Percentiles rank a stretch among this genome's conserved stretches.
phyloP scores from a whole-genome alignment of 2,329 filamentous ascomycete genomes.

The Aureobasidium pullulans region DNA sequence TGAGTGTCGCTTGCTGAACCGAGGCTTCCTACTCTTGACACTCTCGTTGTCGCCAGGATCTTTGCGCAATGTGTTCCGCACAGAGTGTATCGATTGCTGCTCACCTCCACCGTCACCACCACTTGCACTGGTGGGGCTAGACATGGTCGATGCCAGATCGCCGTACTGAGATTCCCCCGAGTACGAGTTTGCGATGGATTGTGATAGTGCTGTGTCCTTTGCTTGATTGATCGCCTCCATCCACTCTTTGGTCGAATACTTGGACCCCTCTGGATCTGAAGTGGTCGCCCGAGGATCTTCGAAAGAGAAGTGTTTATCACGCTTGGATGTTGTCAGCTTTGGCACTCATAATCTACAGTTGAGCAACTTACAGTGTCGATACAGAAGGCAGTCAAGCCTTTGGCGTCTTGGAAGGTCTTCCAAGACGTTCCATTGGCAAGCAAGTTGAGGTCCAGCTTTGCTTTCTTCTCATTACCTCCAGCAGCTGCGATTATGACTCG shows the following conservation, averaged over 20 bases:
- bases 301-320: slow-evolving; percentile 84
- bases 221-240: slow-evolving; percentile 81
- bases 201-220: slow-evolving; percentile 72
- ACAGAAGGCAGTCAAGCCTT: slow-evolving; percentile 80
- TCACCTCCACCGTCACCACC: slow-evolving; percentile 48
- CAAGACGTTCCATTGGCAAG: slow-evolving; percentile 67
- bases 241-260: slow-evolving; percentile 79
- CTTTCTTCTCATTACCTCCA: slow-evolving; percentile 90
- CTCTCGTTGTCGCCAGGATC: slow-evolving; percentile 41
- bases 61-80: slow-evolving; percentile 33
- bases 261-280: slow-evolving; percentile 55
- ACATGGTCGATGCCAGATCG: slow-evolving; percentile 49
- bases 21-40: slow-evolving; percentile 47
- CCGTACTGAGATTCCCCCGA: slow-evolving; percentile 44
- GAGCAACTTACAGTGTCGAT: slow-evolving; percentile 75
- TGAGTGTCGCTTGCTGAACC: slow-evolving; percentile 86
- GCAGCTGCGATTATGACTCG: slow-evolving; percentile 84
- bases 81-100: slow-evolving; percentile 29
- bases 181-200: slow-evolving; percentile 58
- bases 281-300: slow-evolving; percentile 78
- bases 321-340: slow-evolving; percentile 44
- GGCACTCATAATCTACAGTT: slow-evolving; percentile 6
- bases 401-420: slow-evolving; percentile 74
- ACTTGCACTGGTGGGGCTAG: slow-evolving; percentile 69
- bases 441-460: slow-evolving; percentile 86